Evolutionary conservation across 1,284 basidiomycete species (phyloP), one percentile per base, ranked within the genome.

Genomic region (Leccinum griseonigrum): DNA sequence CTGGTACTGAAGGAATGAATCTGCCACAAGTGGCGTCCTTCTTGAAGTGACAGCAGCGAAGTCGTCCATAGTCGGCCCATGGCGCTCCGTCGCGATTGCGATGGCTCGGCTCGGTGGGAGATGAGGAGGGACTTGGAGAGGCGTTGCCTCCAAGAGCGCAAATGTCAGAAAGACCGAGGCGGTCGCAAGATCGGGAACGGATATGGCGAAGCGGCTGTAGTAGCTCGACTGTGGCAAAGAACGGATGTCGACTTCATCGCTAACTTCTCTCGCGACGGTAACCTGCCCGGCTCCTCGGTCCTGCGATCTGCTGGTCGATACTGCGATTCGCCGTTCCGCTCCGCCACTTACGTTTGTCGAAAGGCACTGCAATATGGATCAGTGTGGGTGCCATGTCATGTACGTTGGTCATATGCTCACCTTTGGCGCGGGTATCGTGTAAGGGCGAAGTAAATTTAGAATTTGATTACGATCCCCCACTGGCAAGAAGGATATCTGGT

Each of bases 31-130:
- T 54, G 77, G 78, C 32, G 79, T 82, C 64, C 69, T 74, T 65
- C 65, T 64, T 7, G 65, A 57, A 34, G 59, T 63, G 60, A 73
- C 71, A 38, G 70, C 71, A 54, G 69, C 69, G 64, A 81, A 81
- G 66, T 86, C 84, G 60, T 81, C 80, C 63, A 76, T 72, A 26
- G 84, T 85, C 4, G 84, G 84, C 1, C 83, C 84, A 32, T 75
- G 65, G 22, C 77, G 76, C 34, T 78, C 77, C 57, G 70, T 76
- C 14, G 77, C 75, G 29, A 73, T 68, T 28, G 82, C 81, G 31
- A 76, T 73, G 10, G 75, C 76, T 46, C 81, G 78, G 40, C 76
- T 82, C 36, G 76, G 68, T 2, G 80, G 83, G n/a, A 86, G 73
- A 63, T 85, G 83, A 10, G 73, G 74, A 5, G 85, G 83, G 14